Evolutionary conservation across 768 basidiomycete species (phyloP).

Genomic region (Suillus luteus): DNA sequence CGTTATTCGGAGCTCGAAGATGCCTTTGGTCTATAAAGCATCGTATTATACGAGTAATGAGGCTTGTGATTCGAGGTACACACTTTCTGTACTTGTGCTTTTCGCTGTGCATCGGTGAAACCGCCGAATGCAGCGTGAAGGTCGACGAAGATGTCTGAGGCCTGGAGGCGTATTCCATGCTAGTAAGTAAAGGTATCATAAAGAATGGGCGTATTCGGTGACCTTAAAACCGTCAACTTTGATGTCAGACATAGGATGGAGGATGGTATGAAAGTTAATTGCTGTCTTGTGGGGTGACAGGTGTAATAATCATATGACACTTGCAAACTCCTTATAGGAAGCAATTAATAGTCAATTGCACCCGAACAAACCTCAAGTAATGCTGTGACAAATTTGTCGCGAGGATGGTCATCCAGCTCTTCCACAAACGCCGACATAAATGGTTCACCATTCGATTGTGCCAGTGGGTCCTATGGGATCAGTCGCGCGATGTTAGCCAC

Average conservation of each 20-base stretch:
- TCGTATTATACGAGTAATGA: background rate
- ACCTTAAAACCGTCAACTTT: conserved; percentile 79
- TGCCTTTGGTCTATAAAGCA: conserved; percentile 68
- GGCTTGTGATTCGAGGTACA: conserved; percentile 4
- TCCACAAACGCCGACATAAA: too few species aligned
- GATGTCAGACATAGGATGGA: conserved; percentile 62
- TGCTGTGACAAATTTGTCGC: too few species aligned
- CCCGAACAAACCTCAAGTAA: background rate
- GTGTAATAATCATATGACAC: background rate
- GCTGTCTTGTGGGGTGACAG: background rate
- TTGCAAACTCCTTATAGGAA: background rate
- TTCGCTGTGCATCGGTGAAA: conserved; percentile 63
- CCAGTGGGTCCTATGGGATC: too few species aligned
- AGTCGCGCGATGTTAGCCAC: too few species aligned
- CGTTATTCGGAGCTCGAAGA: conserved; percentile 83
- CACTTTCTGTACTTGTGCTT: conserved; percentile 76
- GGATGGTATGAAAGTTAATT: background rate
- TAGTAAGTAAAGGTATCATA: background rate
- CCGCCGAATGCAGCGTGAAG: conserved; percentile 54
- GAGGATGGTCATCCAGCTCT: too few species aligned
- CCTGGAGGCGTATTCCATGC: conserved; percentile 38
- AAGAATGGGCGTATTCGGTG: conserved; percentile 6
- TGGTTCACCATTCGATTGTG: too few species aligned
- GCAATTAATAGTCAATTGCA: background rate
- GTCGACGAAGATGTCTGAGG: conserved; percentile 63